Conservation (phyloP, 2,329 filamentous ascomycete genomes). For the Parascedosporium putredinis region DNA sequence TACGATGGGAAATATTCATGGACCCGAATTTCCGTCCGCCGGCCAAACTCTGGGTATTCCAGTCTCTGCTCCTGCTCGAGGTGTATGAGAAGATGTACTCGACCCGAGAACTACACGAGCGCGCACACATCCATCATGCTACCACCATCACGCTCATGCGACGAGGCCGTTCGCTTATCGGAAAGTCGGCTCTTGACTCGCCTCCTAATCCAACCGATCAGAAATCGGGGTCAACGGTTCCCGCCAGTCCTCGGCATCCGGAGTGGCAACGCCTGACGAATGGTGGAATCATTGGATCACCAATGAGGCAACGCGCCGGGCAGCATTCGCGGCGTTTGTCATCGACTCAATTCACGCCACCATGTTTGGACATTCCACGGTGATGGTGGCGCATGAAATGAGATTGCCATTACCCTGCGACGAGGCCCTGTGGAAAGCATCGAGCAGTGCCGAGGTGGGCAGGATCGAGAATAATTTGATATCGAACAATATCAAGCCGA, state of each 20-base stretch:
- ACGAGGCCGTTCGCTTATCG: constrained; percentile 80
- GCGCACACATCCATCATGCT: constrained; percentile 92
- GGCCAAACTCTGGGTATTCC: constrained; percentile 93
- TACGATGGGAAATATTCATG: constrained; percentile 95
- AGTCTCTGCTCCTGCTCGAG: constrained; percentile 78
- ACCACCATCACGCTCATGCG: constrained; percentile 94
- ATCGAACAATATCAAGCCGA: constrained; percentile 72
- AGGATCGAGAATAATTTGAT: constrained; percentile 71
- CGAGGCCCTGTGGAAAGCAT: constrained; percentile 84
- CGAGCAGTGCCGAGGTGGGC: constrained; percentile 75
- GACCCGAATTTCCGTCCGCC: constrained; percentile 81
- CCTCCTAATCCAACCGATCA: constrained; percentile 64
- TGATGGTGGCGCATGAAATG: constrained; percentile 96
- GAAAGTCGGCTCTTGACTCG: constrained; percentile 73
- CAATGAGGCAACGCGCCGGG: constrained; percentile 79
- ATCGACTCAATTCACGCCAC: constrained; percentile 94
- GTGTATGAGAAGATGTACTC: constrained; percentile 98
- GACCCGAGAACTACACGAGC: constrained; percentile 80
- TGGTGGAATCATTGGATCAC: constrained; percentile 97
- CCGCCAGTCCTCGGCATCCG: constrained; percentile 51
- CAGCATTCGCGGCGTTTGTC: constrained; percentile 87
- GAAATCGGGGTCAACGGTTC: constrained; percentile 38
- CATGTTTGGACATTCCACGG: constrained; percentile 94
- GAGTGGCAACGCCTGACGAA: constrained; percentile 61
- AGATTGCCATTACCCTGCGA: constrained; percentile 84